Evolutionary conservation across 2,329 filamentous ascomycete species (phyloP), one percentile per base, ranked within the genome.

Genomic region (Hypoxylon sp.): DNA sequence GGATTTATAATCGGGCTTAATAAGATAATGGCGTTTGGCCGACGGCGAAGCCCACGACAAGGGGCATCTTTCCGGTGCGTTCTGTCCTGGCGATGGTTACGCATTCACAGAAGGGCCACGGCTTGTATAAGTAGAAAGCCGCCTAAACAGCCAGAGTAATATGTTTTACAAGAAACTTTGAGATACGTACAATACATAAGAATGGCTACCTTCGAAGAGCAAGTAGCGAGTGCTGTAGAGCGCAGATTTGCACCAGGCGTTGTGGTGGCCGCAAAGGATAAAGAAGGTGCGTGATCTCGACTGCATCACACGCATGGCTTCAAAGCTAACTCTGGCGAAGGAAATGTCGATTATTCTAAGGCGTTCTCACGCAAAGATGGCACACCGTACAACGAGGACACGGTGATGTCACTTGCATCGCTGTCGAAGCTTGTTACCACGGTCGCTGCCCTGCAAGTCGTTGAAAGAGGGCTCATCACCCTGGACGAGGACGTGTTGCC

Each of bases 401-500:
- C 76, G 28, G 75, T 79, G 56, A 72, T 81, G 53, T 67, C 70
- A 43, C 60, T 81, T 28, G 77, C 78, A 25, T 81, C 80, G 34
- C 76, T 79, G 70, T 78, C 79, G 45, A 82, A 82, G 69, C 77
- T 88, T 11, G 59, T 85, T 23, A 83, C 85, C 1, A 78, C 80
- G 30, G 78, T 87, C 52, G 79, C 81, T 2, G 78, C 79, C 2
- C 73, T 87, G 38, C 83, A 85, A 65, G 77, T 82, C 30, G 81
- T 87, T 41, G 84, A 87, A 46, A 76, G 78, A 5, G 82, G 82
- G 1, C 74, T 81, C 6, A 70, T 86, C 7, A 75, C 70, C 2
- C 76, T 87, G 0, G 82, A 85, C 41, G 82, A 82, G 10, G 83
- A 86, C 70, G 74, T 87, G 0, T 73, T 79, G 0, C 36, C 57